These are phyloP conservation scores for Colletotrichum eremochloae DNA, from an alignment of 2,329 filamentous ascomycete species.

Conservation along the genomic window DNA sequence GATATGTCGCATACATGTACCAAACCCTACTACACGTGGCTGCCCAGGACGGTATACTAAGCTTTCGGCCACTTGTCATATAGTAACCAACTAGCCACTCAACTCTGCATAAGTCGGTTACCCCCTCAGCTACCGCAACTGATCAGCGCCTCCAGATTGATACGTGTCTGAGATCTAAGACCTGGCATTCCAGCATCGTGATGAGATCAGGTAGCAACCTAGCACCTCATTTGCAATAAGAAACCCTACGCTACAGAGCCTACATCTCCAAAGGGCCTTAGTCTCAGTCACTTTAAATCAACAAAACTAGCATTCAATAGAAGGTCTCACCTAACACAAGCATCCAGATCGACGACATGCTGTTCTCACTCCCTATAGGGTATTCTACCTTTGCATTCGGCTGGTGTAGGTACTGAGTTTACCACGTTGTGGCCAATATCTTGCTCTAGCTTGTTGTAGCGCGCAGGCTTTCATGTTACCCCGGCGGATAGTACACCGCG, in stretches of 20 bases:
- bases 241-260: background rate
- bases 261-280: background rate
- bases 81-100: too few relatives aligned
- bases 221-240: background rate
- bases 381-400: background rate
- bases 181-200: background rate
- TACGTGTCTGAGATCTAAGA: conserved; percentile 20
- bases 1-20: too few relatives aligned
- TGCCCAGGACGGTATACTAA: too few relatives aligned
- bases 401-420: background rate
- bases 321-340: background rate
- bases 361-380: background rate
- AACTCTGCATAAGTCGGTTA: background rate
- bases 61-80: too few relatives aligned
- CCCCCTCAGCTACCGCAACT: background rate
- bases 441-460: background rate
- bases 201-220: background rate
- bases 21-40: too few relatives aligned
- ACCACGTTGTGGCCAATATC: background rate
- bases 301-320: background rate
- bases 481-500: background rate
- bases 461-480: background rate
- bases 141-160: background rate
- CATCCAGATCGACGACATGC: background rate
- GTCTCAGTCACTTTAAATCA: background rate